Evolutionary conservation across 164 flowering plant species (phyloP).

Genomic region (Nymphaea colorata): DNA sequence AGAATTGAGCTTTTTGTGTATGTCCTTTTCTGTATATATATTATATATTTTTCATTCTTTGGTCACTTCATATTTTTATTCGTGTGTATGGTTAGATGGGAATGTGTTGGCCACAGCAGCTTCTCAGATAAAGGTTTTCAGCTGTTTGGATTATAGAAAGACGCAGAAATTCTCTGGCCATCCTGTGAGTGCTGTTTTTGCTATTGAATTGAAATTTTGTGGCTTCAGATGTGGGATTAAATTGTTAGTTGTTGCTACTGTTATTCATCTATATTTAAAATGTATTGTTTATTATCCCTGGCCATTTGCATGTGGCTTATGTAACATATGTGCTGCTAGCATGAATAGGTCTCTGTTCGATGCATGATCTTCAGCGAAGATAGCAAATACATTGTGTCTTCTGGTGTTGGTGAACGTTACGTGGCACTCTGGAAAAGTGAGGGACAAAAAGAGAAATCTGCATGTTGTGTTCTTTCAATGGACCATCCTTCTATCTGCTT

Average conservation of each 20-base stretch:
- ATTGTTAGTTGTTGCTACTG: background rate
- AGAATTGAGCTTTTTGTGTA: too few species aligned
- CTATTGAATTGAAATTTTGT: background rate
- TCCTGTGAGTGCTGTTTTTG: slow-evolving; percentile 51
- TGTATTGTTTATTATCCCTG: background rate
- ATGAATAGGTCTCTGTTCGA: slow-evolving; percentile 61
- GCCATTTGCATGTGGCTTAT: background rate
- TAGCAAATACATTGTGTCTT: slow-evolving; percentile 74
- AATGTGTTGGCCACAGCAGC: slow-evolving; percentile 69
- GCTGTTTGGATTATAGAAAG: slow-evolving; percentile 55
- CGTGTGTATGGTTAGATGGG: slow-evolving; percentile 44
- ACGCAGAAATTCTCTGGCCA: slow-evolving; percentile 92
- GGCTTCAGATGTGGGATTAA: background rate
- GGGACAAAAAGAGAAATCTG: slow-evolving; percentile 55
- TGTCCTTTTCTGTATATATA: too few species aligned
- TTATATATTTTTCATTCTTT: too few species aligned
- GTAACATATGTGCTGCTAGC: background rate
- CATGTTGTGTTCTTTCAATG: slow-evolving; percentile 74
- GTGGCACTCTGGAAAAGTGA: slow-evolving; percentile 68
- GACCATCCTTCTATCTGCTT: slow-evolving; percentile 85
- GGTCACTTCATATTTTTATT: background rate
- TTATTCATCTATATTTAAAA: background rate
- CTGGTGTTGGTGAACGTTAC: slow-evolving; percentile 80
- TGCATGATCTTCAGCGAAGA: slow-evolving; percentile 72
- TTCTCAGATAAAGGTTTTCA: slow-evolving; percentile 60